Percentiles rank a stretch among this genome's conserved stretches.
These are phyloP conservation scores for Cardamine chenopodiifolia DNA, from an alignment of 345 rosid species.

Conservation along the genomic window DNA sequence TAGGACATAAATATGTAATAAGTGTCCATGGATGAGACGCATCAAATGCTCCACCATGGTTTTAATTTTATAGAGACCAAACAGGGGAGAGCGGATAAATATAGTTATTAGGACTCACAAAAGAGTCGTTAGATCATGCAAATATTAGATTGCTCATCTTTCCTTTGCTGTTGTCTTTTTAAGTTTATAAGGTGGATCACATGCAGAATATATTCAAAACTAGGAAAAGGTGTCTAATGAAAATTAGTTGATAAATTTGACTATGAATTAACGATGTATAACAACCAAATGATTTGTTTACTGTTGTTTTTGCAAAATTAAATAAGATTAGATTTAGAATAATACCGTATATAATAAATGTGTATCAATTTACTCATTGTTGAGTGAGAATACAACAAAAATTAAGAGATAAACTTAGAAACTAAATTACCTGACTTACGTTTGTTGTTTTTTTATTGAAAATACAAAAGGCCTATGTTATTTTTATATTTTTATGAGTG, in stretches of 20 bases:
- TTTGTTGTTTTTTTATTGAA: not conserved
- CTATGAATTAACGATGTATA: not conserved
- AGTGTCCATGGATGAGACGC: not conserved
- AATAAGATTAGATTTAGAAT: not conserved
- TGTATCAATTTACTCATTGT: not conserved
- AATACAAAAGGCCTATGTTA: not conserved
- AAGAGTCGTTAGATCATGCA: not conserved
- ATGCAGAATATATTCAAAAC: not conserved
- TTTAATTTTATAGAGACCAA: not conserved
- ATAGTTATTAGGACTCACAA: not conserved
- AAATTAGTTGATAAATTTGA: not conserved
- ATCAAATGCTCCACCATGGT: not conserved
- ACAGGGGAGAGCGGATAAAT: not conserved
- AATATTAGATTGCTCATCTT: not conserved
- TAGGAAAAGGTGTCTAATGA: not conserved
- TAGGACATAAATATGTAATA: not conserved
- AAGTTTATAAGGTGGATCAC: not conserved
- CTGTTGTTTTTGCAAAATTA: not conserved
- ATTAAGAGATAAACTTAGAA: not conserved
- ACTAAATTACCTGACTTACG: not conserved
- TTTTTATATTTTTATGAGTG: not conserved
- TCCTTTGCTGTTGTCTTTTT: not conserved
- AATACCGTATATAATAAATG: not conserved
- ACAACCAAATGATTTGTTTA: not conserved
- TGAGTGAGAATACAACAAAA: not conserved